These are phyloP conservation scores for Peterozyma xylosa DNA, from an alignment of 805 yeast genomes.

Conservation along the genomic window DNA sequence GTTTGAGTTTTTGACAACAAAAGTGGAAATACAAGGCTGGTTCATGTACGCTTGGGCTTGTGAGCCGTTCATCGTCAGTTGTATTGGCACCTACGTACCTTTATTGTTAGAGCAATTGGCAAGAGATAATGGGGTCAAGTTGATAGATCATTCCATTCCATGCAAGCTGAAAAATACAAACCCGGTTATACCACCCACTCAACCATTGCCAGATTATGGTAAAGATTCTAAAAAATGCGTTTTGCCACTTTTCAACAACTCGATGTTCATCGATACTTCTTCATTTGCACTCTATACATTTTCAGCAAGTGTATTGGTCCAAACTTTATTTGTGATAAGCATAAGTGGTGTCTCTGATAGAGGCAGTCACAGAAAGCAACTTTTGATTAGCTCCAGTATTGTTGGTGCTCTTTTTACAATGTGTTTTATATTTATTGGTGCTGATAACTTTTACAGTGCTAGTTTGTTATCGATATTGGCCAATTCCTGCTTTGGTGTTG, in stretches of 20 bases:
- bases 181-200: slow-evolving; percentile 24
- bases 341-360: slow-evolving; percentile 69
- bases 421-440: slow-evolving; percentile 28
- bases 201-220: slow-evolving; percentile 9
- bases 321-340: slow-evolving; percentile 61
- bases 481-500: slow-evolving; percentile 69
- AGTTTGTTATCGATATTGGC: slow-evolving; percentile 49
- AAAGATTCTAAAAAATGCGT: slow-evolving; percentile 21
- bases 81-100: slow-evolving; percentile 74
- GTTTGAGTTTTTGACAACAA: slow-evolving; percentile 18
- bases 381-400: slow-evolving; percentile 49
- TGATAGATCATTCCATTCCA: slow-evolving; percentile 48
- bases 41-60: slow-evolving; percentile 66
- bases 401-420: slow-evolving; percentile 53
- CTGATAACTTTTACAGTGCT: slow-evolving; percentile 41
- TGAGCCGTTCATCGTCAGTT: slow-evolving; percentile 76
- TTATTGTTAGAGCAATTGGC: slow-evolving; percentile 65
- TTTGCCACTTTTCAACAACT: slow-evolving; percentile 21
- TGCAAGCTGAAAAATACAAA: slow-evolving; percentile 32
- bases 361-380: slow-evolving; percentile 49
- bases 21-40: slow-evolving; percentile 55
- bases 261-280: slow-evolving; percentile 55
- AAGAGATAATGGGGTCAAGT: slow-evolving; percentile 59
- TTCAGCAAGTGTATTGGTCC: slow-evolving; percentile 64
- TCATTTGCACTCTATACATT: slow-evolving; percentile 70